Conservation (phyloP, 2,329 filamentous ascomycete genomes). For the Blastomyces gilchristii region DNA sequence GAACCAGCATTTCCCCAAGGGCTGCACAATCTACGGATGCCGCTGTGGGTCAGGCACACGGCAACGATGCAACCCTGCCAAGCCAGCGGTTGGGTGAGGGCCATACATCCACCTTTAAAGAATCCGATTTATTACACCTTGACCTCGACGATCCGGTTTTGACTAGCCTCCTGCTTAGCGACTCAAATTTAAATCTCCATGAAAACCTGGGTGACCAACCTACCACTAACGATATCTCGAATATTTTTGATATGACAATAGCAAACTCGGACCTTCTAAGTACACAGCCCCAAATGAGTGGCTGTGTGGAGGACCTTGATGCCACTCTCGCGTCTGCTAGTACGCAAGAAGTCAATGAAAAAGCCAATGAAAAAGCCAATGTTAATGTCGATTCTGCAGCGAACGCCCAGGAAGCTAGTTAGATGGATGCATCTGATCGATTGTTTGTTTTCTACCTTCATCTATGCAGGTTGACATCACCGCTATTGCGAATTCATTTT, state of each 20-base stretch:
- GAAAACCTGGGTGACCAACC: constrained; percentile 9
- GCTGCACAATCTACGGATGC: background rate
- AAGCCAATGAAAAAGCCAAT: constrained; percentile 4
- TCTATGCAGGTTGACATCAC: background rate
- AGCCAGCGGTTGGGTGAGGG: background rate
- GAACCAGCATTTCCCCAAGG: constrained; percentile 27
- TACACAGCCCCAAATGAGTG: constrained; percentile 18
- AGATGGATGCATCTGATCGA: background rate
- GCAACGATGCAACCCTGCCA: background rate
- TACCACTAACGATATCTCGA: constrained; percentile 12
- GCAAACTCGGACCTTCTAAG: constrained; percentile 20
- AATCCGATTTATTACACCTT: background rate
- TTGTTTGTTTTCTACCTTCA: background rate
- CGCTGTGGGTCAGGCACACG: background rate
- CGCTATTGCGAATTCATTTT: background rate
- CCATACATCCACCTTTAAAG: background rate
- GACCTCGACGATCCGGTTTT: constrained; percentile 15
- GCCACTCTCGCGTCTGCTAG: constrained; percentile 11
- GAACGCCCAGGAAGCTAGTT: background rate
- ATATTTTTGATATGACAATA: constrained; percentile 27
- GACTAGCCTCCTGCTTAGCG: constrained; percentile 25
- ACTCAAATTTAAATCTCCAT: constrained; percentile 2
- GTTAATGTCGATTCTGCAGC: background rate
- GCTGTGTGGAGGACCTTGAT: constrained; percentile 11
- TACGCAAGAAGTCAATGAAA: constrained; percentile 12